Conservation (phyloP, 345 rosid species). For the Eucalyptus erythrocorys region DNA sequence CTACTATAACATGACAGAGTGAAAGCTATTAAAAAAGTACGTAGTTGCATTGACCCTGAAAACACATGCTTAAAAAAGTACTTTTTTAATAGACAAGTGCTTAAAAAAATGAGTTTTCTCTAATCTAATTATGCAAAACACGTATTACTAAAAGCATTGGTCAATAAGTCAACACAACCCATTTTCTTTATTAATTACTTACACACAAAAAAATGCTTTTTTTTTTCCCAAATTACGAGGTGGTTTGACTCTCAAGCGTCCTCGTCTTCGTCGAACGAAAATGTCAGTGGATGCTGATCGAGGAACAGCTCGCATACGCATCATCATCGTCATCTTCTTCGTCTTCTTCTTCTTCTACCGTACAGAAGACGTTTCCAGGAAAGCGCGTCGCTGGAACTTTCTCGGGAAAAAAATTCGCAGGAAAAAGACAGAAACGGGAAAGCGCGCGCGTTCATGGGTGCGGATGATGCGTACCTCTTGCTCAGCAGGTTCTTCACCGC, state of each 20-base stretch:
- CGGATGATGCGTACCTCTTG: constrained; percentile 56
- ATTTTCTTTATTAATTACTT: neutral
- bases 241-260: neutral
- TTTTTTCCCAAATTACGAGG: neutral
- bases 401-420: constrained; percentile 1
- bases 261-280: neutral
- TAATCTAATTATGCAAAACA: neutral
- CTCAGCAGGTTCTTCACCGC: constrained; percentile 91
- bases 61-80: neutral
- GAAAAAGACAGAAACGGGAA: neutral
- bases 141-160: neutral
- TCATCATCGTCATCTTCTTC: neutral
- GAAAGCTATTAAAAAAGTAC: neutral
- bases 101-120: no score
- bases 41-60: neutral
- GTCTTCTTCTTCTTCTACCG: neutral
- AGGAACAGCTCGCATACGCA: neutral
- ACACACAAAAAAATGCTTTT: no score
- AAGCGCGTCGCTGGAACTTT: neutral
- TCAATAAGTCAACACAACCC: neutral
- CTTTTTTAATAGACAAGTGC: neutral
- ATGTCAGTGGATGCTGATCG: neutral
- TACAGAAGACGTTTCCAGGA: neutral
- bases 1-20: neutral
- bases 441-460: neutral